phyloP scores from a whole-genome alignment of 2,329 filamentous ascomycete genomes.

The Leptographium procerum region DNA sequence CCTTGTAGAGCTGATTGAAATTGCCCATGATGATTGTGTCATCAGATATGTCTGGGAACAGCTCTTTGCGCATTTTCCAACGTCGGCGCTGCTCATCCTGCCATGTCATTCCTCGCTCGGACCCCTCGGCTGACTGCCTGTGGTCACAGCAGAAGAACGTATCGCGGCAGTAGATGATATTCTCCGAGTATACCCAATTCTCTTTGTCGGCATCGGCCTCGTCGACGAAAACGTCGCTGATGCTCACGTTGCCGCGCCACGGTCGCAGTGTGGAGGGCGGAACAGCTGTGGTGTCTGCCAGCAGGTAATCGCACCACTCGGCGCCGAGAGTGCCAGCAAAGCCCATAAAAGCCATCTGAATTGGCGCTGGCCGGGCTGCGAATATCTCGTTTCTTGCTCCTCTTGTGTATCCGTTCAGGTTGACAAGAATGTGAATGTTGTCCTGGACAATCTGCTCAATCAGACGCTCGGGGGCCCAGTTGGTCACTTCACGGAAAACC shows the following conservation, averaged over 20 bases:
- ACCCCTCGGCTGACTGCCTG: constrained; percentile 62
- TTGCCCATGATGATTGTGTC: constrained; percentile 88
- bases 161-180: constrained; percentile 86
- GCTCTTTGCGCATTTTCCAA: constrained; percentile 85
- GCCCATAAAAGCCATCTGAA: constrained; percentile 99
- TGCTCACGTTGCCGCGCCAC: constrained; percentile 59
- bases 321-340: constrained; percentile 93
- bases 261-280: constrained; percentile 72
- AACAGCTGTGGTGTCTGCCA: constrained; percentile 81
- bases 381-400: constrained; percentile 97
- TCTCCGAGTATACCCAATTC: constrained; percentile 92
- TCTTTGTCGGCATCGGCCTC: constrained; percentile 59
- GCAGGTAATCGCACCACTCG: constrained; percentile 96
- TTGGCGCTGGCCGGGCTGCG: constrained; percentile 82
- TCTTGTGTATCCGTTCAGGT: constrained; percentile 95
- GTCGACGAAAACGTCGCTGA: constrained; percentile 57
- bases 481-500: constrained; percentile 78
- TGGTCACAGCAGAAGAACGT: constrained; percentile 99
- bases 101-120: constrained; percentile 62
- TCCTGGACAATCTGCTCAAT: constrained; percentile 80
- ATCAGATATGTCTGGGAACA: constrained; percentile 75
- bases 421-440: constrained; percentile 87
- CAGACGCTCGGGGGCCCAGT: constrained; percentile 73
- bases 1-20: constrained; percentile 98
- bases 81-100: constrained; percentile 68